Base-by-base conservation (phyloP, 495 filamentous ascomycete species). In the Annulohypoxylon bovei region DNA sequence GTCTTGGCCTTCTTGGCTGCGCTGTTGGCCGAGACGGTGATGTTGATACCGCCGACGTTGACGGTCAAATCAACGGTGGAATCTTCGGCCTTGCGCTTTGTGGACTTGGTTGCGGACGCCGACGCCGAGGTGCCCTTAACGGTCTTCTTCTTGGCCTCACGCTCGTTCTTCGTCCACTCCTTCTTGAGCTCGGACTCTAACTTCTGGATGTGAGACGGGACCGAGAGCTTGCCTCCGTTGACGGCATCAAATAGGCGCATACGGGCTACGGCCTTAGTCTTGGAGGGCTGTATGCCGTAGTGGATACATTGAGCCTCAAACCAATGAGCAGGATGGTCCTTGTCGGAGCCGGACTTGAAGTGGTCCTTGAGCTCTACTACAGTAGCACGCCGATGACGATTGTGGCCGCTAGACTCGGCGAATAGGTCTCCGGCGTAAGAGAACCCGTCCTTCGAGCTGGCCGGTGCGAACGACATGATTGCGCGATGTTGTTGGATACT, bases 291-390 rank as follows among this genome's bases (percentile, higher is more conserved):
- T 0, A 90, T 73, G 3, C 86, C 86, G 75, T 88, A 88, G 57
- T 90, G 86, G 2, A 88, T 70, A 20, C 88, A 79, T 57, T 90
- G 86, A 3, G 87, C 87, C 59, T 85, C 82, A 54, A 86, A 89
- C 84, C 82, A 89, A 61, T 87, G 85, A 6, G 78, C 83, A 0
- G 83, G 80, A 28, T 79, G 80, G 70, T 88, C 84, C 49, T 82
- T 84, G 8, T 76, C 75, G 18, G 73, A 62, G 3, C 77, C 75
- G 9, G 69, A 60, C 53, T 71, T 66, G 23, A 88, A 84, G 4
- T 87, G 70, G 4, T 76, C 69, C 39, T 75, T 78, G 16, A 88
- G 80, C 64, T 88, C 84, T 1, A 77, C 72, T 22, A 83, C 49
- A 5, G 77, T 79, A 2, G 83, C 84, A 12, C 85, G 84, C 33